Evolutionary conservation across 257 asterid genomes (phyloP).

Genomic region (Scutellaria minor): DNA sequence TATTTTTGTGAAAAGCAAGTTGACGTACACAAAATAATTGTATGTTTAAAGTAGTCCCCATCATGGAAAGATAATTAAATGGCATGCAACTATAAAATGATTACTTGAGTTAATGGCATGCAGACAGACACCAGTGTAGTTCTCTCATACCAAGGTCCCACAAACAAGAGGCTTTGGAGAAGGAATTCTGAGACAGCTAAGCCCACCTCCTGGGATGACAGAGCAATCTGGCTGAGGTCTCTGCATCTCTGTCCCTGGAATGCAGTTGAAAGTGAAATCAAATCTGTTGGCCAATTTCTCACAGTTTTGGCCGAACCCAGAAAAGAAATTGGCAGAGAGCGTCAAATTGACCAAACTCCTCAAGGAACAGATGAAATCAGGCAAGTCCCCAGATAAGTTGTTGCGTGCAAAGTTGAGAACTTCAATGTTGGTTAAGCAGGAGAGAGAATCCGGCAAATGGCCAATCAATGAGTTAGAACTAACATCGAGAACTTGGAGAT

Average conservation of each 20-base stretch:
- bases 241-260: slow-evolving; percentile 74
- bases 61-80: no score
- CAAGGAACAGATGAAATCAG: slow-evolving; percentile 72
- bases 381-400: slow-evolving; percentile 69
- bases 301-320: slow-evolving; percentile 74
- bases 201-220: slow-evolving; percentile 60
- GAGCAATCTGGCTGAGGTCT: slow-evolving; percentile 83
- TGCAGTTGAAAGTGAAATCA: slow-evolving; percentile 83
- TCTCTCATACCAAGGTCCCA: no score
- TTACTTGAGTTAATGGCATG: no score
- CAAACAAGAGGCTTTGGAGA: no score
- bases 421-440: slow-evolving; percentile 68
- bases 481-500: slow-evolving; percentile 74
- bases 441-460: no score
- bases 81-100: no score
- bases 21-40: no score
- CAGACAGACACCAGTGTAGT: slow-evolving; percentile 17
- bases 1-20: no score
- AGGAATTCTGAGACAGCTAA: slow-evolving; percentile 46
- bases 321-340: slow-evolving; percentile 73
- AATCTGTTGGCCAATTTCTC: slow-evolving; percentile 54
- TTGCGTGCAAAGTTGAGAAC: slow-evolving; percentile 77
- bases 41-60: no score
- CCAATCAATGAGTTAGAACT: slow-evolving; percentile 73
- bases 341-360: slow-evolving; percentile 63